phyloP scores from a whole-genome alignment of 768 basidiomycete species.

The Gymnopilus dilepis region DNA sequence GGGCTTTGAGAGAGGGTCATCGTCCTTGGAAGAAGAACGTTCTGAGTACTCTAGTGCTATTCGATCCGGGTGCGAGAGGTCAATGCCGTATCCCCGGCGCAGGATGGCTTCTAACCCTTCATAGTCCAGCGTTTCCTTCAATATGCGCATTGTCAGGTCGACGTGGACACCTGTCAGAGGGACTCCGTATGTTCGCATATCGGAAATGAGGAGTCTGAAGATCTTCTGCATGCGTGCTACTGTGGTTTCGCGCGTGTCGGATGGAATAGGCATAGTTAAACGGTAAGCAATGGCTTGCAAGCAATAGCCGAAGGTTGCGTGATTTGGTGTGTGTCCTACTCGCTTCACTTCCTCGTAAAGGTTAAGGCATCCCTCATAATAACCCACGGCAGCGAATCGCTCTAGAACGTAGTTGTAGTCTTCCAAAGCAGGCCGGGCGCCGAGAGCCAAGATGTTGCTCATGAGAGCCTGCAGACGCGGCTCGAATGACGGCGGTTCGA shows the following conservation, averaged over 20 bases:
- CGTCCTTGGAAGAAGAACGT: constrained; percentile 9
- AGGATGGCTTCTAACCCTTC: constrained; percentile 63
- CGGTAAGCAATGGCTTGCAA: constrained; percentile 77
- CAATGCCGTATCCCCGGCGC: constrained; percentile 76
- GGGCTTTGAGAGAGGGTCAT: not conserved
- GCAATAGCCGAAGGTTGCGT: constrained; percentile 64
- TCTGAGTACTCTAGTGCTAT: constrained; percentile 52
- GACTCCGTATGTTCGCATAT: constrained; percentile 57
- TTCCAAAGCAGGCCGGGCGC: constrained; percentile 51
- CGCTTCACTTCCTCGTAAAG: constrained; percentile 65
- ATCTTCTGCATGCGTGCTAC: constrained; percentile 50
- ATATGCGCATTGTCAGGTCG: constrained; percentile 70
- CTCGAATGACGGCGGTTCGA: constrained; percentile 62
- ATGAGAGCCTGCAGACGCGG: constrained; percentile 70
- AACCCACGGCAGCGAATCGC: constrained; percentile 80
- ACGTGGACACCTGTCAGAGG: constrained; percentile 63
- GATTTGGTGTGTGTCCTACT: constrained; percentile 49
- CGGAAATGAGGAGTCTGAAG: constrained; percentile 55
- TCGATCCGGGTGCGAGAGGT: constrained; percentile 75
- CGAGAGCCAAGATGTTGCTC: constrained; percentile 66
- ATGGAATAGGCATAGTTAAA: constrained; percentile 63
- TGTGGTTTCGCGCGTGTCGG: constrained; percentile 40
- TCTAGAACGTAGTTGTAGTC: constrained; percentile 80
- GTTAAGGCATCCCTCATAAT: constrained; percentile 60
- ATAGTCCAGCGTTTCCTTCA: constrained; percentile 66